Percentiles rank a stretch among this genome's conserved stretches.
Evolutionary conservation across 2,329 filamentous ascomycete genomes (phyloP).

Genomic region (Bertia moriformis): DNA sequence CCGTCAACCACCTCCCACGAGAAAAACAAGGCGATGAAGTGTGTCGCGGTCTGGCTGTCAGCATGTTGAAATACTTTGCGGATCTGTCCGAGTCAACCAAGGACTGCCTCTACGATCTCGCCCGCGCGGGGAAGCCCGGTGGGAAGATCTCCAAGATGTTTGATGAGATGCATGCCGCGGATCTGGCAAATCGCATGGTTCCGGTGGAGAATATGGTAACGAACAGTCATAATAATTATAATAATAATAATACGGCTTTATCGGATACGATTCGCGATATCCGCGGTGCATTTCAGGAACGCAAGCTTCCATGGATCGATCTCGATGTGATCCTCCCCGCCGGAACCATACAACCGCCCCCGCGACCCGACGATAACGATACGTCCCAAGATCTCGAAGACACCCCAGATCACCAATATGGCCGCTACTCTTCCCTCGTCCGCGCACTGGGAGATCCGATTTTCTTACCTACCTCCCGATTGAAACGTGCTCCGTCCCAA

Average conservation of each 20-base stretch:
- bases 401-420: constrained; percentile 24
- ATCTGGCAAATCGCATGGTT: constrained; percentile 45
- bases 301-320: constrained; percentile 43
- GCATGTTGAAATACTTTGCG: constrained; percentile 48
- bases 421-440: constrained; percentile 36
- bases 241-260: no score
- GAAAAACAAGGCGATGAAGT: constrained; percentile 55
- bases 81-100: constrained; percentile 43
- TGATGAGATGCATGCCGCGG: constrained; percentile 47
- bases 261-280: background rate
- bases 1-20: constrained; percentile 46
- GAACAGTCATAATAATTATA: constrained; percentile 37
- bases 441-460: constrained; percentile 37
- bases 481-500: constrained; percentile 46
- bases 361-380: constrained; percentile 18
- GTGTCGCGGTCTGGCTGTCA: constrained; percentile 46
- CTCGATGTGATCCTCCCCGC: constrained; percentile 42
- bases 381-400: constrained; percentile 15
- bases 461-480: constrained; percentile 43
- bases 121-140: constrained; percentile 20
- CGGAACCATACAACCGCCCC: constrained; percentile 29
- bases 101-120: constrained; percentile 27
- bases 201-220: constrained; percentile 39
- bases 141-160: constrained; percentile 34
- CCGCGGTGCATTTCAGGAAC: constrained; percentile 36